phyloP scores from a whole-genome alignment of 495 filamentous ascomycete species.

The Xylaria acuta region DNA sequence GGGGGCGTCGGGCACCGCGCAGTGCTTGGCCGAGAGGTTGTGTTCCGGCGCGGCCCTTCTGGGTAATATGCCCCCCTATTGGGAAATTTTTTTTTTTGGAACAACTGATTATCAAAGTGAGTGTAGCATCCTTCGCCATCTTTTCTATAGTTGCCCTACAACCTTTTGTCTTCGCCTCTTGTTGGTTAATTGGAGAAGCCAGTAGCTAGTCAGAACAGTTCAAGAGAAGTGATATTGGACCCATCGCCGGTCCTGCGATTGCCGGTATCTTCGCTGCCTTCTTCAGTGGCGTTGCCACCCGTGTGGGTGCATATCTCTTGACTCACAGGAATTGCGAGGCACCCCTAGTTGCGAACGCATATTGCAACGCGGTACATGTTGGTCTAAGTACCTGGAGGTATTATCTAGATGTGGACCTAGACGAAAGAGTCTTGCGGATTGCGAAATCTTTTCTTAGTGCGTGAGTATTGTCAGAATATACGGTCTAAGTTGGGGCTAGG shows the following conservation, averaged over 20 bases:
- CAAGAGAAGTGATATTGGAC: slow-evolving; percentile 8
- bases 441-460: slow-evolving; percentile 10
- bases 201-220: slow-evolving; percentile 9
- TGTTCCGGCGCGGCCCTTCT: slow-evolving; percentile 13
- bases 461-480: not conserved
- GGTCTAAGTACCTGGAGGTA: slow-evolving; percentile 21
- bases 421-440: slow-evolving; percentile 1
- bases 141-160: not conserved
- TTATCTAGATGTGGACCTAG: slow-evolving; percentile 4
- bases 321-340: slow-evolving; percentile 8
- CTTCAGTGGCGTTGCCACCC: not conserved
- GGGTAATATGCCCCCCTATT: not conserved
- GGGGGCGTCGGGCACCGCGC: slow-evolving; percentile 2
- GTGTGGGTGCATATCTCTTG: not conserved
- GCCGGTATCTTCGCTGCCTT: not conserved
- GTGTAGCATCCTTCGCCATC: not conserved
- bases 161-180: not conserved
- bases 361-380: slow-evolving; percentile 23
- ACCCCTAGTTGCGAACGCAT: slow-evolving; percentile 10
- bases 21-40: slow-evolving; percentile 11
- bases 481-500: no score
- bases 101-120: not conserved
- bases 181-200: not conserved
- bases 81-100: not conserved
- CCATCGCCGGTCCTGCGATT: slow-evolving; percentile 10